Evolutionary conservation across 2,329 filamentous ascomycete species (phyloP).

Genomic region (Exophiala sideris): DNA sequence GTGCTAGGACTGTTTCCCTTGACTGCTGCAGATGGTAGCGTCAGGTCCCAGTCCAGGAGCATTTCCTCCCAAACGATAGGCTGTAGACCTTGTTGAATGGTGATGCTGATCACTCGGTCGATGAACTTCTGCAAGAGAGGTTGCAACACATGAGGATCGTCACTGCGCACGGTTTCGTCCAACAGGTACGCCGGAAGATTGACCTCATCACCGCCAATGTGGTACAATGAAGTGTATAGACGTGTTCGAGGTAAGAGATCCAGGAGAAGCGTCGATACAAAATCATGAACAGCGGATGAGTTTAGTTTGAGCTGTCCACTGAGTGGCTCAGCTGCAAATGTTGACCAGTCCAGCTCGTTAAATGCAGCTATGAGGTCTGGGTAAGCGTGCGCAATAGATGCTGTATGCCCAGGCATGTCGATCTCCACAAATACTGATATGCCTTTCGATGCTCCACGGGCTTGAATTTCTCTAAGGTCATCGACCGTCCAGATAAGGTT

Average conservation of each 20-base stretch:
- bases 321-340: conserved; percentile 54
- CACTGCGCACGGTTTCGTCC: conserved; percentile 69
- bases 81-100: conserved; percentile 61
- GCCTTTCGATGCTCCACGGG: conserved; percentile 66
- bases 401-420: conserved; percentile 77
- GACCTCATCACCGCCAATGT: conserved; percentile 84
- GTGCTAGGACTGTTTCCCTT: conserved; percentile 1
- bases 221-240: conserved; percentile 72
- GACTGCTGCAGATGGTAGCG: conserved; percentile 56
- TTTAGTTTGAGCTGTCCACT: conserved; percentile 72
- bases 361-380: conserved; percentile 69
- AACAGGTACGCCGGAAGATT: conserved; percentile 71
- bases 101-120: conserved; percentile 63
- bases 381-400: conserved; percentile 61
- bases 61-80: conserved; percentile 90
- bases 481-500: conserved; percentile 64
- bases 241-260: conserved; percentile 71
- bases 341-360: conserved; percentile 52
- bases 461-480: conserved; percentile 65
- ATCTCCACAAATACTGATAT: conserved; percentile 72
- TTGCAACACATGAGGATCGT: conserved; percentile 61
- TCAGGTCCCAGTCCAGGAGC: conserved; percentile 72
- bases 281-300: conserved; percentile 64
- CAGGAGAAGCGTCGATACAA: conserved; percentile 68
- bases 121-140: conserved; percentile 77